phyloP scores from a whole-genome alignment of 495 filamentous ascomycete genomes.

The Elaphomyces granulatus region DNA sequence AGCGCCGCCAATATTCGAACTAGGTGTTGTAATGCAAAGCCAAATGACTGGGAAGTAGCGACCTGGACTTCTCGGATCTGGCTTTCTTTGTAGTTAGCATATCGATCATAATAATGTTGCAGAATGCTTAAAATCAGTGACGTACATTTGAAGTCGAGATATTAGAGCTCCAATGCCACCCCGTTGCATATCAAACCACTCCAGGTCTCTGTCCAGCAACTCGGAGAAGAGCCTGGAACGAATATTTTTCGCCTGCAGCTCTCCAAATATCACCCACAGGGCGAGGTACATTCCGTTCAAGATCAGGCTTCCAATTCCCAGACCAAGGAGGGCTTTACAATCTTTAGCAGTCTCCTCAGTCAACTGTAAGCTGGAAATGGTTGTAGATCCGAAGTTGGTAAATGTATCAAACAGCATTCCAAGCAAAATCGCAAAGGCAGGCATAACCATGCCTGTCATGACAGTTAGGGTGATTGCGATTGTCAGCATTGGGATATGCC shows the following conservation, averaged over 20 bases:
- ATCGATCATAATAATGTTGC: no score
- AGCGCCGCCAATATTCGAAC: constrained; percentile 49
- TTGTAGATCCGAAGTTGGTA: constrained; percentile 45
- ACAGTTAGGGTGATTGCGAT: constrained; percentile 41
- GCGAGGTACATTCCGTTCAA: constrained; percentile 48
- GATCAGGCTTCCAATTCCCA: constrained; percentile 52
- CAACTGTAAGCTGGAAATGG: constrained; percentile 34
- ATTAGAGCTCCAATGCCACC: constrained; percentile 62
- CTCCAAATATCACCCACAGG: constrained; percentile 61
- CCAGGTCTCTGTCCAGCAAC: constrained; percentile 55
- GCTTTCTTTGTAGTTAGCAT: constrained; percentile 25
- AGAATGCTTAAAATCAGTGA: no score
- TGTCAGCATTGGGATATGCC: constrained; percentile 42
- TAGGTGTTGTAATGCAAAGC: constrained; percentile 46
- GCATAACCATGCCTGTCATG: constrained; percentile 45
- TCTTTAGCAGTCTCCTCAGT: constrained; percentile 40
- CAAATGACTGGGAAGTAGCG: constrained; percentile 65
- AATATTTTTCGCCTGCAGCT: constrained; percentile 56
- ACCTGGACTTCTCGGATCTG: constrained; percentile 71
- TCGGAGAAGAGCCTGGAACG: constrained; percentile 50
- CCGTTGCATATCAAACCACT: constrained; percentile 66
- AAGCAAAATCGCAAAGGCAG: constrained; percentile 53
- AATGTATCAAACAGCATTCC: constrained; percentile 65
- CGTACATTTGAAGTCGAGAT: constrained; percentile 59
- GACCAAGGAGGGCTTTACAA: constrained; percentile 39